Base-by-base conservation (phyloP, 108 stramenopile genomes). In the Bacterosira constricta region DNA sequence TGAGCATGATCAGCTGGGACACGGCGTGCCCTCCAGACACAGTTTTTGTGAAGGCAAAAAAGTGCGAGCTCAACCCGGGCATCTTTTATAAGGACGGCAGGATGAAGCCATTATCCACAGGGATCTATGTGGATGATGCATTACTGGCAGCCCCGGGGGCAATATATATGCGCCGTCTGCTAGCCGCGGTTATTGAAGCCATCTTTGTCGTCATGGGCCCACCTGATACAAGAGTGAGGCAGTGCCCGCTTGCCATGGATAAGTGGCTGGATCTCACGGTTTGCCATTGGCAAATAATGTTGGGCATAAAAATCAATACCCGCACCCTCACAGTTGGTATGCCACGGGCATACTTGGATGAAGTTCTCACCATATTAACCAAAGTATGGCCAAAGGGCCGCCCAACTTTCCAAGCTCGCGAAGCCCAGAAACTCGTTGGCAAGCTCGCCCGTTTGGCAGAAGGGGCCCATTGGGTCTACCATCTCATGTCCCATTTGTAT, bases 361-460 rank as follows among this genome's bases (percentile, higher is more conserved):
- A 65, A 11, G 10, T 66, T 13, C 10, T 42, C 13, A 3, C 0
- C 29, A 42, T 64, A 3, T 4, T 64, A 13, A 20, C 64, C 8
- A 4, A 6, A 6, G 30, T 29, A 0, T 52, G 51, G 51, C 51
- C 26, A 10, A 6, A 7, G 7, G 27, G 9, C 26, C 51, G 51
- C 23, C 4, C 6, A 1, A 25, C 27, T 11, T 73, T 73, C 20
- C 20, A 38, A 4, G 56, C 52, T 0, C 0, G 3, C 0, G 63
- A 65, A 17, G 15, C 63, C 9, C 25, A 58, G 38, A 6, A 18
- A 0, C 26, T 73, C 0, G 38, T 45, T 1, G 73, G 73, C 1
- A 73, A 74, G 35, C 35, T 74, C 0, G 73, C 56, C 0, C 20
- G 56, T 15, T 25, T 64, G 13, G 72, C 51, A 1, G 63, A 73